These are phyloP conservation scores for Larix kaempferi DNA, from an alignment of 75 land plant genomes.

Conservation along the genomic window DNA sequence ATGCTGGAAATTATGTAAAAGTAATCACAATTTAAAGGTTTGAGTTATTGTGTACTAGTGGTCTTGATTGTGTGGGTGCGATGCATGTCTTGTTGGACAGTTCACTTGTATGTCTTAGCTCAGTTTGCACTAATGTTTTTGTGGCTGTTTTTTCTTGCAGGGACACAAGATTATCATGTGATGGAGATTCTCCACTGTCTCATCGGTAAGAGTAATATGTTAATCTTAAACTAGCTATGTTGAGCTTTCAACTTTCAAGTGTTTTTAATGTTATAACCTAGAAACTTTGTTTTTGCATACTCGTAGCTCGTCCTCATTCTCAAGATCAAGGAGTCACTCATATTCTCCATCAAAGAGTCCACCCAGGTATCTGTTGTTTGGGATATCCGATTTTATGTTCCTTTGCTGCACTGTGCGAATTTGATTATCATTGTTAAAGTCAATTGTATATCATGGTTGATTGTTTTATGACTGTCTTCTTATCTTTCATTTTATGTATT, in stretches of 20 bases:
- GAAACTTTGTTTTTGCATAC: background rate
- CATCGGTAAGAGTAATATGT: background rate
- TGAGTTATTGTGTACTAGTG: background rate
- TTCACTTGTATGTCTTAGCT: background rate
- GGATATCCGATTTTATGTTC: too few relatives aligned
- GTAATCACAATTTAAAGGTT: background rate
- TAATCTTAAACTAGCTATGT: background rate
- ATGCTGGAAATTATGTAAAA: background rate
- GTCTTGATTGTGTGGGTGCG: background rate
- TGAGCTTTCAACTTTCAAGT: background rate
- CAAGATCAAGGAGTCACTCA: constrained; percentile 35
- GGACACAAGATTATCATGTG: constrained; percentile 9
- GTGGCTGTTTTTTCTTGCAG: constrained; percentile 11
- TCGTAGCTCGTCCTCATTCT: background rate
- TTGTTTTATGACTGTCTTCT: background rate
- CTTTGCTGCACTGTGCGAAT: too few relatives aligned
- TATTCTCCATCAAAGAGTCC: constrained; percentile 29
- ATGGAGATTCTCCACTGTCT: background rate
- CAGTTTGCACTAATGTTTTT: background rate
- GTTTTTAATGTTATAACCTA: background rate
- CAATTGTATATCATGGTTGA: background rate
- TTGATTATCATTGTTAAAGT: background rate
- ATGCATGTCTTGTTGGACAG: background rate
- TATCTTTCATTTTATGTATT: background rate
- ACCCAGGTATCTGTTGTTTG: constrained; percentile 27